These are phyloP conservation scores for Suhomyces tanzawaensis DNA, from an alignment of 805 yeast species.

Conservation along the genomic window DNA sequence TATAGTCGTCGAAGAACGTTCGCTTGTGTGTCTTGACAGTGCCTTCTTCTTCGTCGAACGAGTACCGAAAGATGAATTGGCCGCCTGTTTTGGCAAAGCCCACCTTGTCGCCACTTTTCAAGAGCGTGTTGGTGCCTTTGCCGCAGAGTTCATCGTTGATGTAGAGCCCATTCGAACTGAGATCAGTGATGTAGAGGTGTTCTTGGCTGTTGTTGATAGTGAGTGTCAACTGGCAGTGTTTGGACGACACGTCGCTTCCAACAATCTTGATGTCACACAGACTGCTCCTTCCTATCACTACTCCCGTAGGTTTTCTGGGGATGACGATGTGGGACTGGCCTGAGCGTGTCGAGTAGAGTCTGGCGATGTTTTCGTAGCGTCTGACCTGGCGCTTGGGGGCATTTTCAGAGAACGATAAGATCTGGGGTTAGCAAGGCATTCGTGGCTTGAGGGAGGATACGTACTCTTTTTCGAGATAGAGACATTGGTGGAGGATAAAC, in stretches of 20 bases:
- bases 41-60: constrained; percentile 27
- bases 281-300: constrained; percentile 54
- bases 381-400: constrained; percentile 16
- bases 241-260: constrained; percentile 64
- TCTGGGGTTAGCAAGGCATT: constrained; percentile 13
- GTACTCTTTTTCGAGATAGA: constrained; percentile 24
- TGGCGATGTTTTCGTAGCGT: constrained; percentile 21
- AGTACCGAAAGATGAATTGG: constrained; percentile 48
- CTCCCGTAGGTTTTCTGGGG: constrained; percentile 23
- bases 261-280: constrained; percentile 53
- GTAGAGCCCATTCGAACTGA: constrained; percentile 64
- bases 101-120: constrained; percentile 64
- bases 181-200: constrained; percentile 50
- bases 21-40: constrained; percentile 15
- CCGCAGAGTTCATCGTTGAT: constrained; percentile 57
- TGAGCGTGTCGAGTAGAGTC: constrained; percentile 20
- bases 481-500: constrained; percentile 22
- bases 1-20: constrained; percentile 57
- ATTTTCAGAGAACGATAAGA: constrained; percentile 7
- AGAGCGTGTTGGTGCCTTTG: constrained; percentile 44
- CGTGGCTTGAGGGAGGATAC: constrained; percentile 7
- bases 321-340: constrained; percentile 21
- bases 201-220: constrained; percentile 34
- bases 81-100: constrained; percentile 54
- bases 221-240: constrained; percentile 55